A percentile compares a stretch with the other conserved stretches of the same genome.
Evolutionary conservation across 2,329 filamentous ascomycete genomes (phyloP).

Genomic region (Sporothrix humicola): DNA sequence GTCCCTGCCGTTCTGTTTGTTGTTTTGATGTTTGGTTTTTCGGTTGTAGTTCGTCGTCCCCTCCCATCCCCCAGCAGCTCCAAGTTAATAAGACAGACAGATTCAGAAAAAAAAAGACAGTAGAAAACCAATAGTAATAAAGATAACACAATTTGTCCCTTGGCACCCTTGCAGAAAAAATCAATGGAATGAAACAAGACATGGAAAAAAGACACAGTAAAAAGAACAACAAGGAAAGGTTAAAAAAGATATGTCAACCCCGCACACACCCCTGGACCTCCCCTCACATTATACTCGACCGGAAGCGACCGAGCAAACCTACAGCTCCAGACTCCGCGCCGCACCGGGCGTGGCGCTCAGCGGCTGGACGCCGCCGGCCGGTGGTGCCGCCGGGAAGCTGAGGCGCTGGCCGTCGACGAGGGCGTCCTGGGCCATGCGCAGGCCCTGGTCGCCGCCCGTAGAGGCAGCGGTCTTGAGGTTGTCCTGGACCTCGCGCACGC

Average conservation of each 20-base stretch:
- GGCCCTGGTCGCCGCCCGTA: constrained; percentile 57
- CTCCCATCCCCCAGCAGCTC: neutral
- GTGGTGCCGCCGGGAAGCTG: constrained; percentile 56
- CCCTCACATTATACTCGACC: neutral
- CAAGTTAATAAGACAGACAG: neutral
- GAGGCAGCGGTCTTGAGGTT: constrained; percentile 64
- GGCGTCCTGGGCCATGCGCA: constrained; percentile 55
- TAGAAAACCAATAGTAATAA: constrained; percentile 21
- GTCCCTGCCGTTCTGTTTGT: neutral
- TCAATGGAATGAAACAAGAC: neutral
- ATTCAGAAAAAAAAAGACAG: constrained; percentile 6
- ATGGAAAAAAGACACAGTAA: constrained; percentile 5
- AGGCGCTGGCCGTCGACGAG: constrained; percentile 58
- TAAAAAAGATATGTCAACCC: neutral
- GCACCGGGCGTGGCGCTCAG: constrained; percentile 58
- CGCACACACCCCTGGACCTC: neutral
- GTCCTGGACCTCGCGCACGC: constrained; percentile 82
- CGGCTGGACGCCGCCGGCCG: constrained; percentile 56
- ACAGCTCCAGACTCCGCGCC: constrained; percentile 64
- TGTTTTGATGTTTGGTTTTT: neutral
- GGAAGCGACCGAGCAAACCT: constrained; percentile 34
- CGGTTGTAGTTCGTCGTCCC: neutral
- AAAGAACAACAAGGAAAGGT: constrained; percentile 18
- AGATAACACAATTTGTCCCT: constrained; percentile 18
- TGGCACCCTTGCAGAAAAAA: constrained; percentile 26